Evolutionary conservation across 148 eudicot species (phyloP).

Genomic region (Rhododendron kiyosumense): DNA sequence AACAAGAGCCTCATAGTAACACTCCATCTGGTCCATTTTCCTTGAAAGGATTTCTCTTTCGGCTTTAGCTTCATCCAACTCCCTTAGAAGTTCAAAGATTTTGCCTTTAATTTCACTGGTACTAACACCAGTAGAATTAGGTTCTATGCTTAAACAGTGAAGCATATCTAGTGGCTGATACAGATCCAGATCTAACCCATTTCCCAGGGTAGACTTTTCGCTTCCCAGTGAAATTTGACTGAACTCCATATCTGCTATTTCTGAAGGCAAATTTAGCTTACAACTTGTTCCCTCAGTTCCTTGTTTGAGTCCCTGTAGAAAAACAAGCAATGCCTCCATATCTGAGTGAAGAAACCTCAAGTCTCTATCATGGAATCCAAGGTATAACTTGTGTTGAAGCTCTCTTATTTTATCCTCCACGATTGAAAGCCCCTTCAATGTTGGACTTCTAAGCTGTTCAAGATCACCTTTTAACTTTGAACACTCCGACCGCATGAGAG

Average conservation of each 20-base stretch:
- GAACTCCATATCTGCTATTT: constrained; percentile 14
- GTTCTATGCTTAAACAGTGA: constrained; percentile 37
- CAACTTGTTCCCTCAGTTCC: constrained; percentile 32
- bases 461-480: constrained; percentile 63
- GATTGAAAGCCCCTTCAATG: constrained; percentile 41
- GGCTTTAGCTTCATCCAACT: constrained; percentile 71
- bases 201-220: constrained; percentile 31
- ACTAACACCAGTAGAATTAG: constrained; percentile 37
- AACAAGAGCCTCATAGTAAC: constrained; percentile 90
- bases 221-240: constrained; percentile 22
- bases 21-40: constrained; percentile 96
- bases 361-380: constrained; percentile 50
- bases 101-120: constrained; percentile 62
- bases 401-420: constrained; percentile 63
- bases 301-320: constrained; percentile 49
- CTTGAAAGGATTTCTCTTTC: constrained; percentile 59
- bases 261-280: constrained; percentile 23
- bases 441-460: constrained; percentile 45
- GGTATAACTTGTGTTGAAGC: constrained; percentile 53
- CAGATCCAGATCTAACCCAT: constrained; percentile 67
- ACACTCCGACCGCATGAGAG: constrained; percentile 66
- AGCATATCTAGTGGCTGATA: constrained; percentile 78
- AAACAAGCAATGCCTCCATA: constrained; percentile 46
- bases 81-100: constrained; percentile 63
- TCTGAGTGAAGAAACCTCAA: constrained; percentile 49